Conservation (phyloP, 2,329 filamentous ascomycete species). For the Colletotrichum musicola region DNA sequence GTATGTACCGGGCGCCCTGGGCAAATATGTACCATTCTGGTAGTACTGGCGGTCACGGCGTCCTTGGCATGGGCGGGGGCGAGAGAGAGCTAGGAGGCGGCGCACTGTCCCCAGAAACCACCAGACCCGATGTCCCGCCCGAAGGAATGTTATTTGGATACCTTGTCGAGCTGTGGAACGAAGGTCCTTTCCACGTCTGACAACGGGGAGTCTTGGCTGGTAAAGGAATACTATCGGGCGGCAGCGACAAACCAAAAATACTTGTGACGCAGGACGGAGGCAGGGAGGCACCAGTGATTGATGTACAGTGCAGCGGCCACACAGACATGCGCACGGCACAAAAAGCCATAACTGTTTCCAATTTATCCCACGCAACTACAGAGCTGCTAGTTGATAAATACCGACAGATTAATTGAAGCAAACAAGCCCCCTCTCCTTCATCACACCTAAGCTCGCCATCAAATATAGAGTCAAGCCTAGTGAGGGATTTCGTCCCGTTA, state of each 20-base stretch:
- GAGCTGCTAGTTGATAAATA: slow-evolving; percentile 25
- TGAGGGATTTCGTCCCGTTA: slow-evolving; percentile 9
- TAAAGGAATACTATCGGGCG: slow-evolving; percentile 12
- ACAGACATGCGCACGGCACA: slow-evolving; percentile 1
- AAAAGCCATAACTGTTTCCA: slow-evolving; percentile 20
- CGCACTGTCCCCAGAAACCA: slow-evolving; percentile 15
- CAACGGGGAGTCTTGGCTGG: not conserved
- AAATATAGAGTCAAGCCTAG: slow-evolving; percentile 22
- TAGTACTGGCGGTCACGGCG: too few species aligned
- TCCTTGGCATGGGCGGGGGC: not conserved
- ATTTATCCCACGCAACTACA: slow-evolving; percentile 29
- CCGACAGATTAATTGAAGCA: slow-evolving; percentile 24
- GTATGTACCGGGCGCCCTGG: not conserved
- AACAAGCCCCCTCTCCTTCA: slow-evolving; percentile 17
- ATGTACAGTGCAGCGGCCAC: slow-evolving; percentile 25
- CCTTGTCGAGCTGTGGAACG: slow-evolving; percentile 18
- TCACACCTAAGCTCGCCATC: slow-evolving; percentile 32
- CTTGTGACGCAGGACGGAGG: slow-evolving; percentile 25
- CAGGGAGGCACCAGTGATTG: slow-evolving; percentile 27
- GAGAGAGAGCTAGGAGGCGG: not conserved
- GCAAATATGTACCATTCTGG: not conserved
- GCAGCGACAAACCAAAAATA: slow-evolving; percentile 32
- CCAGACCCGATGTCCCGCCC: slow-evolving; percentile 12
- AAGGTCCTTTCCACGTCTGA: slow-evolving; percentile 23
- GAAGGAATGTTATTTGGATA: not conserved